Evolutionary conservation across 495 filamentous ascomycete species (phyloP).

Genomic region (Thozetella sp.): DNA sequence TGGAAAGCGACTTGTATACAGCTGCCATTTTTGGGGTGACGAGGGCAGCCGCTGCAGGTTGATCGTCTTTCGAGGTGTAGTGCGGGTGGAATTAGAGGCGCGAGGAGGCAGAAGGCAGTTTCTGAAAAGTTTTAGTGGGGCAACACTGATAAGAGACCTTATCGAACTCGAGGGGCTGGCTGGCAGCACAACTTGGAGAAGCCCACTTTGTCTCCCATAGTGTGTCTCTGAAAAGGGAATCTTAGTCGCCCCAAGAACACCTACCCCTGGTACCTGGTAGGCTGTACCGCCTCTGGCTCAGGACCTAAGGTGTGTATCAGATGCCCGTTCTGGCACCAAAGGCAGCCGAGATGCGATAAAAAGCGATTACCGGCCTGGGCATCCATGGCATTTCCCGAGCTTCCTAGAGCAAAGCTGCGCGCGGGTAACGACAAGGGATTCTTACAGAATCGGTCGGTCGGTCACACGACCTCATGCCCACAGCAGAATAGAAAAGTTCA

Average conservation of each 20-base stretch:
- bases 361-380: no score
- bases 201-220: background rate
- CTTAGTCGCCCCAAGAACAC: background rate
- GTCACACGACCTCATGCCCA: no score
- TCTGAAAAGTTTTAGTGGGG: background rate
- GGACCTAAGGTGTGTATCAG: no score
- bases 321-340: no score
- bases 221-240: background rate
- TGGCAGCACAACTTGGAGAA: background rate
- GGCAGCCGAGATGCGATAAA: no score
- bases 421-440: no score
- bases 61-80: conserved; percentile 1
- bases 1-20: conserved; percentile 91
- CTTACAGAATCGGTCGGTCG: no score
- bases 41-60: background rate
- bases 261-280: no score
- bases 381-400: no score
- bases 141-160: background rate
- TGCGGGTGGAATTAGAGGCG: background rate
- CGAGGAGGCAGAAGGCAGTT: background rate
- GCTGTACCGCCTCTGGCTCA: no score
- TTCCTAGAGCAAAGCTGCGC: no score
- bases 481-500: conserved; percentile 23
- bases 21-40: conserved; percentile 85
- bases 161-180: conserved; percentile 2